A percentile compares a stretch with the other conserved stretches of the same genome.
Conservation (phyloP, 2,329 filamentous ascomycete genomes). For the Elsinoe arachidis region DNA sequence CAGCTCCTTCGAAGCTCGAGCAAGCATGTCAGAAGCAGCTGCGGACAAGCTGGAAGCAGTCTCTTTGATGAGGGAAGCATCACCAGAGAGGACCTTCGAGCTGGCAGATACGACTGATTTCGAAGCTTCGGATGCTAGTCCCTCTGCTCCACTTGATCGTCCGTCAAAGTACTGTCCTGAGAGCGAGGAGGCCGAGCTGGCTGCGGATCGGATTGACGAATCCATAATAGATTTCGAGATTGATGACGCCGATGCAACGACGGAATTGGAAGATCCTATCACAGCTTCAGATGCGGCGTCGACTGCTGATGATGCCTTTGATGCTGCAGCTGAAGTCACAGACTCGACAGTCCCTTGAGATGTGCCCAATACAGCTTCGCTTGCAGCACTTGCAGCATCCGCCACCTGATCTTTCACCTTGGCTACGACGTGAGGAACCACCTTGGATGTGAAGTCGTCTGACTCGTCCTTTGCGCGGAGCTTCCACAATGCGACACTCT, state of each 20-base stretch:
- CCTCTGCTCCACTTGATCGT: neutral
- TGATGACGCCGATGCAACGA: slow-evolving; percentile 3
- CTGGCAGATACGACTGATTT: neutral
- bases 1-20: neutral
- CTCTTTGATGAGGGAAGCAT: neutral
- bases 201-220: slow-evolving; percentile 7
- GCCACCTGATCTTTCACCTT: slow-evolving; percentile 35
- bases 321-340: slow-evolving; percentile 25
- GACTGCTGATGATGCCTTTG: slow-evolving; percentile 18
- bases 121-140: slow-evolving; percentile 8
- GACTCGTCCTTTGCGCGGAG: slow-evolving; percentile 63
- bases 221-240: slow-evolving; percentile 9
- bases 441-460: slow-evolving; percentile 68
- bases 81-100: neutral
- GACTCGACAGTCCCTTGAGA: slow-evolving; percentile 30
- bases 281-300: slow-evolving; percentile 24
- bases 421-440: slow-evolving; percentile 48
- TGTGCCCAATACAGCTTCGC: slow-evolving; percentile 28
- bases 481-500: slow-evolving; percentile 80
- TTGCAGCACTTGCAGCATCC: slow-evolving; percentile 23
- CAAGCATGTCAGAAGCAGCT: slow-evolving; percentile 6
- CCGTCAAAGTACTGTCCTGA: slow-evolving; percentile 4
- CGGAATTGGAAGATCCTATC: slow-evolving; percentile 18
- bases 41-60: slow-evolving; percentile 10
- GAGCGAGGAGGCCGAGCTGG: slow-evolving; percentile 6